Evolutionary conservation across 2,329 filamentous ascomycete genomes (phyloP), one percentile per base, ranked within the genome.

Genomic region (Stemphylium beticola): DNA sequence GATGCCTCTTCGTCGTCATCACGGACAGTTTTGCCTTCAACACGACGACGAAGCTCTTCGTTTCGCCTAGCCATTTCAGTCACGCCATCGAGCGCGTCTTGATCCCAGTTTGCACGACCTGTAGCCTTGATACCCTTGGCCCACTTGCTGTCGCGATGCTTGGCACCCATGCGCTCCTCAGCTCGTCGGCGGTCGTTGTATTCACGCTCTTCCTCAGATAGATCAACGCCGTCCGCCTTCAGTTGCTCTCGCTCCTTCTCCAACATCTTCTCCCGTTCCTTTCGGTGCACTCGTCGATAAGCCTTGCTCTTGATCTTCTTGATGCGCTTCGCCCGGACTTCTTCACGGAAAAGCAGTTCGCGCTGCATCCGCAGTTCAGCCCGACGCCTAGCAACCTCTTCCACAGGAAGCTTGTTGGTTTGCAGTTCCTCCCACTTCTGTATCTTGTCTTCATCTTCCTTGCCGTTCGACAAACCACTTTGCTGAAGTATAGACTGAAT

Each of bases 291-390:
- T 39, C 93, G 88, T 50, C 93, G 90, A 73, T 96, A 99, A 0
- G 92, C 86, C 76, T 97, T 99, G 73, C 91, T 96, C 82, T 99
- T 99, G 79, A 99, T 99, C 81, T 98, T 98, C 79, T 97, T 96
- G 77, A 99, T 92, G 20, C 95, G 88, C 77, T 93, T 96, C 7
- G 92, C 86, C 52, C 92, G 89, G 38, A 92, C 88, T 69, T 96
- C 89, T 76, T 98, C 93, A 10, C 93, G 85, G 66, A 96, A 96
- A 61, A 93, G 83, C 7, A 96, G 78, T 67, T 98, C 93, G 63
- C 95, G 84, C 60, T 91, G 87, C 73, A 87, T 87, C 11, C 95
- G 87, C 52, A 93, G 83, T 69, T 93, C 87, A 42, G 88, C 86
- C 51, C 88, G 83, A 20, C 91, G 83, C 42, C 88, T 88, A 72